Base-by-base conservation (phyloP, 306 rosid genomes). In the Prunus mira region DNA sequence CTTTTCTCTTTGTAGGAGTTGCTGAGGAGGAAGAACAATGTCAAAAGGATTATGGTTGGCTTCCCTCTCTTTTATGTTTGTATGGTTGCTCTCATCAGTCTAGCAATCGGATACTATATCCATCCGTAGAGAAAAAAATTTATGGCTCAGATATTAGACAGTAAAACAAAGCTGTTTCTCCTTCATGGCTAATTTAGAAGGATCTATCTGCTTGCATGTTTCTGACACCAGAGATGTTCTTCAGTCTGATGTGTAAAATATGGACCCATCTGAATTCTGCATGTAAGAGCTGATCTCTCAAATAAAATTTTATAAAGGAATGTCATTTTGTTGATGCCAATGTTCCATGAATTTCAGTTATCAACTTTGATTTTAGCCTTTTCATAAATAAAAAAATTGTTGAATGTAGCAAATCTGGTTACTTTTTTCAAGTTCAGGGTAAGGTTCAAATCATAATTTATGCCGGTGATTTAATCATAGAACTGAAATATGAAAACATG, bases 21-120 rank as follows among this genome's bases (percentile, higher is more conserved):
- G 57, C 47, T 89, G 86, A 91, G 81, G 83, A 91, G 80, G 82
- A 85, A 83, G 74, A 79, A 67, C 77, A 54, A 69, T 51, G 73
- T 55, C n/a, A 86, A 67, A 82, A 78, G 49, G 28, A 81, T 73
- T 77, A 89, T 79, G 77, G 82, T 65, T 64, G 97, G 99, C 43
- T 92, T 95, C 86, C 97, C 99, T 8, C 72, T 89, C 41, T 76
- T 90, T 75, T 87, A 84, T 89, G 93, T 90, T 78, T 83, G 87
- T 76, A 80, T 84, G 92, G 88, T 92, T 78, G 96, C 91, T 68
- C 84, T 89, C 49, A 64, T 89, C 68, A 83, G 99, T 47, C 71
- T 89, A 80, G 87, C 81, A 24, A 70, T 89, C 15, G 97, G 99
- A 75, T 95, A 88, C 81, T 82, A 78, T 46, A 58, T 91, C 75